Conservation (phyloP, 1,139 yeast genomes). For the Geotrichum citri-aurantii region DNA sequence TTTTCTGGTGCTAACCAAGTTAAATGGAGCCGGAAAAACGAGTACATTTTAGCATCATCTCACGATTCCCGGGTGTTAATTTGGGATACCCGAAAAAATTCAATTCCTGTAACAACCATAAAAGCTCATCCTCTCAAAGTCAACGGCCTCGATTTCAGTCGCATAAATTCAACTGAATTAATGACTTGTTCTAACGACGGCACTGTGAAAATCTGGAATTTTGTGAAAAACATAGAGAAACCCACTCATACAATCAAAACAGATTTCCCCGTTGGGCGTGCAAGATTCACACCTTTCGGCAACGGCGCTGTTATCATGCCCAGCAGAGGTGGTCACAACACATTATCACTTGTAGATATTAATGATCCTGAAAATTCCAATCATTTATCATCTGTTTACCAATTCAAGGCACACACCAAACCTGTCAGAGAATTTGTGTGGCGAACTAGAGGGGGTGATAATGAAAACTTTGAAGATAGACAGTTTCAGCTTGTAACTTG, state of each 20-base stretch:
- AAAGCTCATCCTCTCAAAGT: conserved; percentile 77
- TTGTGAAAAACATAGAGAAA: conserved; percentile 32
- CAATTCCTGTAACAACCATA: conserved; percentile 62
- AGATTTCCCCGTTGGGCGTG: conserved; percentile 81
- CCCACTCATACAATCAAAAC: conserved; percentile 63
- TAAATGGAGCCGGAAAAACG: conserved; percentile 80
- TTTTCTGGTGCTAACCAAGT: conserved; percentile 92
- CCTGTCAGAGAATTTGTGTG: conserved; percentile 84
- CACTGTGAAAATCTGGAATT: conserved; percentile 84
- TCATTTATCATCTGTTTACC: conserved; percentile 35
- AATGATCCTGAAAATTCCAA: conserved; percentile 29
- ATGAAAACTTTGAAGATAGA: conserved; percentile 52
- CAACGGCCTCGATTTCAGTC: conserved; percentile 80
- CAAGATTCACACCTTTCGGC: conserved; percentile 86
- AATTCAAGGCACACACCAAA: conserved; percentile 76
- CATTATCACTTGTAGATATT: conserved; percentile 58
- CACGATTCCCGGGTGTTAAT: conserved; percentile 75
- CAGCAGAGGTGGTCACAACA: conserved; percentile 73
- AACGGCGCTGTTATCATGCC: conserved; percentile 91
- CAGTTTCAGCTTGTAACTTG: conserved; percentile 90
- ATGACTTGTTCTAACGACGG: conserved; percentile 83
- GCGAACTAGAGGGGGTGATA: conserved; percentile 54
- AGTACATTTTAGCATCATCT: conserved; percentile 72
- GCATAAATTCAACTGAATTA: conserved; percentile 51
- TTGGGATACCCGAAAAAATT: conserved; percentile 87